A percentile compares a stretch with the other conserved stretches of the same genome.
Conservation (phyloP, 495 filamentous ascomycete species). For the Aspergillus incahuasiensis region DNA sequence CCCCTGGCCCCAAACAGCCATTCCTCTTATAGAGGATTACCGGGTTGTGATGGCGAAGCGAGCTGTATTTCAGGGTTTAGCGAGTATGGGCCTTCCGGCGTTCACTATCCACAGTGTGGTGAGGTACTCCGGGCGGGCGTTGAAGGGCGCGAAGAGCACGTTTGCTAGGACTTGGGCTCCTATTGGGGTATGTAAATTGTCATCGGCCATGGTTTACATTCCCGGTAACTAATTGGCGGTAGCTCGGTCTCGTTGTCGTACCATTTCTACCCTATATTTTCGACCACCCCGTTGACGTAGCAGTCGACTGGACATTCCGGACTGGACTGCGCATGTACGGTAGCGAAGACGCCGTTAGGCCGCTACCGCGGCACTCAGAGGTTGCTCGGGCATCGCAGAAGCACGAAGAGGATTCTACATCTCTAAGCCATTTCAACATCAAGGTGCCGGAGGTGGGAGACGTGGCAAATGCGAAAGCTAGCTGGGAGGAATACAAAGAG, state of each 20-base stretch:
- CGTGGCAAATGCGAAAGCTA: constrained; percentile 18
- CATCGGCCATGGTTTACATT: neutral
- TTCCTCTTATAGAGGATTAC: constrained; percentile 87
- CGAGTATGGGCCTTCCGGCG: constrained; percentile 89
- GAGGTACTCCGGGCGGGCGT: constrained; percentile 71
- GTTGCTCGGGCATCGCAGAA: neutral
- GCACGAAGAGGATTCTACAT: constrained; percentile 16
- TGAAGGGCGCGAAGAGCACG: constrained; percentile 74
- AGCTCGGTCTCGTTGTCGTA: constrained; percentile 79
- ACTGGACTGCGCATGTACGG: constrained; percentile 66
- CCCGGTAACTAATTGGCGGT: neutral
- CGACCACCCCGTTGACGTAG: constrained; percentile 87
- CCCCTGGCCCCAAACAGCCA: constrained; percentile 33
- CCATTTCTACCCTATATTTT: constrained; percentile 87
- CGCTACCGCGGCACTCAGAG: constrained; percentile 23
- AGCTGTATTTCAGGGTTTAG: constrained; percentile 82
- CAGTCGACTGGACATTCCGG: constrained; percentile 85
- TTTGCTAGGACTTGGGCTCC: constrained; percentile 77
- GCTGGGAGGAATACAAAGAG: constrained; percentile 40
- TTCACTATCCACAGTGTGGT: constrained; percentile 95
- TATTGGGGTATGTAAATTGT: constrained; percentile 60
- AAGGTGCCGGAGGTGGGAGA: constrained; percentile 14
- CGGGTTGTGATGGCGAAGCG: constrained; percentile 86
- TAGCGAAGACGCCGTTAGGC: constrained; percentile 53
- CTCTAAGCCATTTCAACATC: constrained; percentile 15